Evolutionary conservation across 176 grass and related monocot genomes (phyloP), one percentile per base, ranked within the genome.

Genomic region (Oryza meyeriana): DNA sequence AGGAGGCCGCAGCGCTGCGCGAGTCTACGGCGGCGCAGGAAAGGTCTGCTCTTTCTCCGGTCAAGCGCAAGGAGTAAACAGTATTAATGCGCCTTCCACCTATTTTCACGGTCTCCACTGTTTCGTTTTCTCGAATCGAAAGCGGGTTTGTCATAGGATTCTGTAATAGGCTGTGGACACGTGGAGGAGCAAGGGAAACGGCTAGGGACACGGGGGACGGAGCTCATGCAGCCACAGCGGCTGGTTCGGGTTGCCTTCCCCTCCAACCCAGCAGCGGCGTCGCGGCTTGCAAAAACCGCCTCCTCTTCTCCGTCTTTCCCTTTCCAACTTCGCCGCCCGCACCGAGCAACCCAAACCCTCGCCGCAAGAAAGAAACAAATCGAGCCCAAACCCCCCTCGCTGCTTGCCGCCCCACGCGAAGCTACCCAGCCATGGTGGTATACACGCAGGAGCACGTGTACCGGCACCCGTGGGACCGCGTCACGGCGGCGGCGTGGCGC

Each of bases 401-500:
- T 16, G 42, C 42, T 16, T 11, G 13, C 42, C 13, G 42, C 42
- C 13, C 4, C 42, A 45, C 17, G 48, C 17, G 48, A 52, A 18
- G 17, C 17, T 30, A 32, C 24, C 14, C 6, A 22, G 79, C 72
- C 66, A 90, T 94, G 83, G 90, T 92, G 69, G 87, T 91, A 58
- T 98, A 98, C 92, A 91, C 85, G 61, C 92, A 98, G 79, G 95
- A 98, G 78, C 95, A 98, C 63, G 86, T 94, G 24, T 98, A 98
- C 78, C 86, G 86, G 77, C 95, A 98, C 71, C 95, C 95, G 30
- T 98, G 95, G 95, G 92, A 98, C 72, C 95, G 95, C 22, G 95
- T 98, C 64, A 98, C 95, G 58, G 85, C 95, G 29, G 95, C 95
- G 61, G 86, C 87, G 38, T 98, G 92, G 95, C 95, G 95, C 74